Percentiles rank a stretch among this genome's conserved stretches.
phyloP scores from a whole-genome alignment of 306 rosid genomes.

The Sechiopsis laciniata region DNA sequence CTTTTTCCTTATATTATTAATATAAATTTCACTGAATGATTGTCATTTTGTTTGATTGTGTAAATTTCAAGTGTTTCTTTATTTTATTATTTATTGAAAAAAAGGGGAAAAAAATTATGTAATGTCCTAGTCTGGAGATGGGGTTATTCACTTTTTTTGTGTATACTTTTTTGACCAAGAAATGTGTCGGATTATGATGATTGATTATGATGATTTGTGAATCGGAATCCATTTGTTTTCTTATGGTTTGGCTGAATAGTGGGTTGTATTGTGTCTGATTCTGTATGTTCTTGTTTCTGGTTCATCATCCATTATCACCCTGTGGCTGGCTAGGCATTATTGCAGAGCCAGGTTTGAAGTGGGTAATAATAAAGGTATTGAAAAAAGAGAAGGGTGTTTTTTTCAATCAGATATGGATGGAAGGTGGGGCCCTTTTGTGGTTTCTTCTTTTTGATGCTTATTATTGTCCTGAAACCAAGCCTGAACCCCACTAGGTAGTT shows the following conservation, averaged over 20 bases:
- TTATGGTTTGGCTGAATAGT: conserved; percentile 1
- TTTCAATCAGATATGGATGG: neutral
- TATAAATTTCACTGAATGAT: conserved; percentile 26
- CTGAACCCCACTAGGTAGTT: conserved; percentile 16
- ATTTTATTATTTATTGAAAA: neutral
- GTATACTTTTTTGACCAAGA: conserved; percentile 13
- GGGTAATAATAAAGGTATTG: neutral
- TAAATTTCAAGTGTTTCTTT: conserved; percentile 22
- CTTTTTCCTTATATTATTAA: neutral
- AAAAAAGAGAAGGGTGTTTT: neutral
- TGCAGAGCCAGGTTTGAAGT: neutral
- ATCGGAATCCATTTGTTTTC: conserved; percentile 5
- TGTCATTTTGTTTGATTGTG: conserved; percentile 27
- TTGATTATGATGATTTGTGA: conserved; percentile 2
- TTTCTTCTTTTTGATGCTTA: neutral
- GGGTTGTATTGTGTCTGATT: conserved; percentile 11
- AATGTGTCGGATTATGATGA: conserved; percentile 13
- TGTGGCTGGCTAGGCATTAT: neutral
- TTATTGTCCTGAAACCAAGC: neutral
- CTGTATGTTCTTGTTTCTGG: neutral
- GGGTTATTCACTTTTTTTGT: neutral
- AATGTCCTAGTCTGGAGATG: conserved; percentile 17
- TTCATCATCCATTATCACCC: neutral
- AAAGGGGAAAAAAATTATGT: conserved; percentile 19
- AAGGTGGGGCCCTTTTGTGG: conserved; percentile 17